Percentiles rank a stretch among this genome's conserved stretches.
Evolutionary conservation across 177 flowering plant species (phyloP).

Genomic region (Vitis hybrid): DNA sequence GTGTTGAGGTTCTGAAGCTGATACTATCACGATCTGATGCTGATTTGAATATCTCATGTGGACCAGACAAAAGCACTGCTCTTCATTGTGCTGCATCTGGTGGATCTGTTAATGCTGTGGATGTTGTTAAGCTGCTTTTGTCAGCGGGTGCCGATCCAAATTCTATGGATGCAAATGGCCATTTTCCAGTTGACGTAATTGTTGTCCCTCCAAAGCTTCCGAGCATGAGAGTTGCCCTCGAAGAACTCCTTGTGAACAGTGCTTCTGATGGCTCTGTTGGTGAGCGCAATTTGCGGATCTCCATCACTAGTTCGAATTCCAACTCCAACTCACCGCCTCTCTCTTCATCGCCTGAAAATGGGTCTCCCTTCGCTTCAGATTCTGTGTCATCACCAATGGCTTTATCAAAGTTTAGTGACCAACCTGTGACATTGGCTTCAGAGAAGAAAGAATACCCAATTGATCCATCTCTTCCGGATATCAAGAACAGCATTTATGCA

Average conservation of each 20-base stretch:
- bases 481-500: slow-evolving; percentile 35
- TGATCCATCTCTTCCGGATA: slow-evolving; percentile 20
- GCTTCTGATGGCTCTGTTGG: slow-evolving; percentile 4
- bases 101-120: slow-evolving; percentile 39
- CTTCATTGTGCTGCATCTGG: slow-evolving; percentile 65
- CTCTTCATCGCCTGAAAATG: slow-evolving; percentile 27
- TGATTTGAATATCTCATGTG: slow-evolving; percentile 41
- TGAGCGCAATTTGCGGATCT: background rate
- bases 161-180: slow-evolving; percentile 31
- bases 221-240: slow-evolving; percentile 26
- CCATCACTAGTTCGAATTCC: slow-evolving; percentile 34
- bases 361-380: slow-evolving; percentile 24
- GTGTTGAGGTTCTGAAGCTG: slow-evolving; percentile 40
- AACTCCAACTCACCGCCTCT: slow-evolving; percentile 8
- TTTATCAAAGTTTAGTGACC: slow-evolving; percentile 22
- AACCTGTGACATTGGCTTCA: slow-evolving; percentile 6
- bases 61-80: slow-evolving; percentile 48
- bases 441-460: slow-evolving; percentile 48
- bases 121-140: slow-evolving; percentile 44
- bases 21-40: slow-evolving; percentile 32
- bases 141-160: slow-evolving; percentile 45
- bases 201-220: slow-evolving; percentile 41
- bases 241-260: slow-evolving; percentile 30
- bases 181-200: slow-evolving; percentile 45
- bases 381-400: slow-evolving; percentile 26